Evolutionary conservation across 2,329 filamentous ascomycete species (phyloP), one percentile per base, ranked within the genome.

Genomic region (Fonsecaea pedrosoi): DNA sequence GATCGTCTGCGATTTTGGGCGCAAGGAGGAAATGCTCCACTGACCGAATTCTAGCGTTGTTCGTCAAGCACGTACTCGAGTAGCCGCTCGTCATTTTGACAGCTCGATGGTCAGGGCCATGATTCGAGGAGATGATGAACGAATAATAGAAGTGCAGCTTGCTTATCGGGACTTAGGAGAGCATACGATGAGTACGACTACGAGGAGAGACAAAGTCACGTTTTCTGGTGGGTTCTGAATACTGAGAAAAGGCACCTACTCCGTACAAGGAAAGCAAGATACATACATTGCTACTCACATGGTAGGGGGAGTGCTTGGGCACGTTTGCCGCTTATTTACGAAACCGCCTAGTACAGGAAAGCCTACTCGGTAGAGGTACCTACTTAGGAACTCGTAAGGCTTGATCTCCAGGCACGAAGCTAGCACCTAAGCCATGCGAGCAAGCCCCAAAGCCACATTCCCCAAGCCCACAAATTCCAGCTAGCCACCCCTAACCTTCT

Each of bases 391-490:
- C 9, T 25, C 54, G 7, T 56, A 34, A 38, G 21, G 55, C 55
- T 35, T 30, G 21, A 18, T 15, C 18, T 18, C 55, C 55, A 58
- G 35, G 21, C 10, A 7, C 55, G 35, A 42, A 25, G 21, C 30
- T 30, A 37, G 18, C 13, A 58, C 15, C 25, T 7, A 34, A 42
- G 35, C 55, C 45, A 50, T 50, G 55, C 21, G 54, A 25, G 45
- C 32, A 35, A 8, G 35, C 45, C 62, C 37, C 25, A 32, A 65
- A 65, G 62, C 62, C 62, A 65, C 60, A 60, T 58, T 64, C 55
- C 58, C 60, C 61, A 30, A 54, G 37, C 54, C 57, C 55, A 55
- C 65, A 42, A 21, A 62, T 21, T 30, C 57, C 12, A 32, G 54
- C 50, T 18, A 57, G 18, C 18, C n/a, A 9, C 54, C 54, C 54